Percentiles rank a stretch among this genome's conserved stretches.
phyloP scores from a whole-genome alignment of 208 protist genomes.

The Endotrypanum monterogeii region DNA sequence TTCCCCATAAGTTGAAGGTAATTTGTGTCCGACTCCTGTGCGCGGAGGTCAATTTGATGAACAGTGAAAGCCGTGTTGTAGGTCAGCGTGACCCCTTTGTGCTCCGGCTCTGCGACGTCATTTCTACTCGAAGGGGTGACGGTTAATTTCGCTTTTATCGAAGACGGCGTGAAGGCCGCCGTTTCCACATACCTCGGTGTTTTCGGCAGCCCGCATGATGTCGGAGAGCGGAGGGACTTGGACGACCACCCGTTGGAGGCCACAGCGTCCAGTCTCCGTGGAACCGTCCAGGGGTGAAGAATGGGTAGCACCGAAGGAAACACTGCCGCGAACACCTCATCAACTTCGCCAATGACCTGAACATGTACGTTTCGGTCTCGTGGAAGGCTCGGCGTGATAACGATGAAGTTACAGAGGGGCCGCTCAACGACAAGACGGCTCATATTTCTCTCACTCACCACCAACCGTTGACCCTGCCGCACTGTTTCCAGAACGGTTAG shows the following conservation, averaged over 20 bases:
- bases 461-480: conserved; percentile 41
- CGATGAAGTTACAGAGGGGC: conserved; percentile 59
- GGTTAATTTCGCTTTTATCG: neutral
- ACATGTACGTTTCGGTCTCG: conserved; percentile 46
- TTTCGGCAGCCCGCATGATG: neutral
- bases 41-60: conserved; percentile 53
- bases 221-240: neutral
- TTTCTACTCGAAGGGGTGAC: neutral
- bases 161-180: neutral
- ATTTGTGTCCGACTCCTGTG: conserved; percentile 67
- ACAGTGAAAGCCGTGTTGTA: conserved; percentile 81
- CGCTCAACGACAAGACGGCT: conserved; percentile 45
- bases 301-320: conserved; percentile 52
- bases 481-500: conserved; percentile 57
- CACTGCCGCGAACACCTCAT: conserved; percentile 30
- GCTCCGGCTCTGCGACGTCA: neutral
- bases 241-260: neutral
- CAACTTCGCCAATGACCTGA: conserved; percentile 66
- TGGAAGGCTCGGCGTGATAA: conserved; percentile 40
- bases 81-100: conserved; percentile 25
- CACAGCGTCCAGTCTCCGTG: neutral
- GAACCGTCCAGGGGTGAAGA: conserved; percentile 19
- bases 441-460: conserved; percentile 32
- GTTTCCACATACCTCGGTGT: neutral
- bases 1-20: conserved; percentile 65